phyloP scores from a whole-genome alignment of 2,329 filamentous ascomycete species.

The Paecilomyces sp. region DNA sequence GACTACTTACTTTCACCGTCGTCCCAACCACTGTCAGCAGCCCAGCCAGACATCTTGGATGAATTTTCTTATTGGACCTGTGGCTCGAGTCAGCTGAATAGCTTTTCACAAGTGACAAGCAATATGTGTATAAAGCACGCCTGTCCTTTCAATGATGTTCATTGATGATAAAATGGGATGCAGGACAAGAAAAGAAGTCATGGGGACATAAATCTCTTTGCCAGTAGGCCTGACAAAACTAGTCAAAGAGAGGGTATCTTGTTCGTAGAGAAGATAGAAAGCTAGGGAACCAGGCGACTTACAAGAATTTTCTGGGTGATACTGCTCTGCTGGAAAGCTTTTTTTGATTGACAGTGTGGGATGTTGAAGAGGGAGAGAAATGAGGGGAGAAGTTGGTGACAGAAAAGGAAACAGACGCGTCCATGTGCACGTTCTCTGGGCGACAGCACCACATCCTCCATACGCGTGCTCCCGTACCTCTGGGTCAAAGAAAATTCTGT shows the following conservation, averaged over 20 bases:
- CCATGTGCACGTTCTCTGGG: neutral
- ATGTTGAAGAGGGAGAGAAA: neutral
- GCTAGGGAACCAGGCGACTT: neutral
- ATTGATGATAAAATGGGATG: neutral
- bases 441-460: neutral
- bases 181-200: neutral
- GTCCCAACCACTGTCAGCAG: slow-evolving; percentile 4
- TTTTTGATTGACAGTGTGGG: neutral
- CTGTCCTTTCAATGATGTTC: neutral
- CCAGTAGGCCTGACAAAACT: neutral
- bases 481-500: neutral
- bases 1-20: slow-evolving; percentile 2
- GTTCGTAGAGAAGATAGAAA: neutral
- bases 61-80: neutral
- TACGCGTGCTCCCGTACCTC: neutral
- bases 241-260: neutral
- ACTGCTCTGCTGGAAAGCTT: neutral
- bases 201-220: neutral
- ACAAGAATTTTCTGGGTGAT: neutral
- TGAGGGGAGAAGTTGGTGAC: neutral
- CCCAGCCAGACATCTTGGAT: slow-evolving; percentile 1
- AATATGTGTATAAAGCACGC: neutral
- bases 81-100: neutral
- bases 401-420: neutral
- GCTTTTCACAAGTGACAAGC: neutral